Evolutionary conservation across 2,329 filamentous ascomycete species (phyloP).

Genomic region (Colletotrichum orchidophilum): DNA sequence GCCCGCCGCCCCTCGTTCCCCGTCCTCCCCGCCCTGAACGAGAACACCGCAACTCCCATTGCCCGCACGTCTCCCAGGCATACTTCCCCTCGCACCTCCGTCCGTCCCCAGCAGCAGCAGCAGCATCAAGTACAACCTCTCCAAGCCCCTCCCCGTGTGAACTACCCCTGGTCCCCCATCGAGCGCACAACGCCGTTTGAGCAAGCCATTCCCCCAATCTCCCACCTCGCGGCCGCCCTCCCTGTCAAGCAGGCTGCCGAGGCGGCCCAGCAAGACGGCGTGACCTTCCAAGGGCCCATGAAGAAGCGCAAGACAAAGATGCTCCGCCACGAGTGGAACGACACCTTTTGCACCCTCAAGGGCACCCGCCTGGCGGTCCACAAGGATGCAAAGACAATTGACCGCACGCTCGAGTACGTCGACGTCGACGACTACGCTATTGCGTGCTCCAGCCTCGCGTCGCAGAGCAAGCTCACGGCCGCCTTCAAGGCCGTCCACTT

Average conservation of each 20-base stretch:
- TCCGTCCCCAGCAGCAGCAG: conserved; percentile 36
- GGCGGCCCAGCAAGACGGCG: conserved; percentile 54
- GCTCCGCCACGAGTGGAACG: conserved; percentile 92
- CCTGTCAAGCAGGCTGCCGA: conserved; percentile 37
- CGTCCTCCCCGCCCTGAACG: conserved; percentile 74
- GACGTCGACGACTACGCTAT: conserved; percentile 92
- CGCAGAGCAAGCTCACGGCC: conserved; percentile 82
- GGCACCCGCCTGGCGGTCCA: conserved; percentile 81
- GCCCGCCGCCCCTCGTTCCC: conserved; percentile 73
- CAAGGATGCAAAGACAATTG: conserved; percentile 63
- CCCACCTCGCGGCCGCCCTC: conserved; percentile 33
- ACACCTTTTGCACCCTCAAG: conserved; percentile 88
- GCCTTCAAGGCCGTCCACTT: conserved; percentile 85
- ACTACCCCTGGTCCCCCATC: conserved; percentile 66
- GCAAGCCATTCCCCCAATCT: conserved; percentile 51
- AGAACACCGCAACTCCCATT: conserved; percentile 62
- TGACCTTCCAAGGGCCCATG: conserved; percentile 86
- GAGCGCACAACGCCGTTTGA: conserved; percentile 55
- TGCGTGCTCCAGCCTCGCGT: conserved; percentile 80
- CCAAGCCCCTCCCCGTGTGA: conserved; percentile 62
- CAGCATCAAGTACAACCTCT: conserved; percentile 48
- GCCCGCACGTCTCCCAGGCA: conserved; percentile 46
- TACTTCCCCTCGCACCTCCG: conserved; percentile 47
- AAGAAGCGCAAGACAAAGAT: conserved; percentile 92
- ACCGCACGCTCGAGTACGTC: conserved; percentile 77